phyloP scores from a whole-genome alignment of 441 rosid genomes.

The Jatropha multifida region DNA sequence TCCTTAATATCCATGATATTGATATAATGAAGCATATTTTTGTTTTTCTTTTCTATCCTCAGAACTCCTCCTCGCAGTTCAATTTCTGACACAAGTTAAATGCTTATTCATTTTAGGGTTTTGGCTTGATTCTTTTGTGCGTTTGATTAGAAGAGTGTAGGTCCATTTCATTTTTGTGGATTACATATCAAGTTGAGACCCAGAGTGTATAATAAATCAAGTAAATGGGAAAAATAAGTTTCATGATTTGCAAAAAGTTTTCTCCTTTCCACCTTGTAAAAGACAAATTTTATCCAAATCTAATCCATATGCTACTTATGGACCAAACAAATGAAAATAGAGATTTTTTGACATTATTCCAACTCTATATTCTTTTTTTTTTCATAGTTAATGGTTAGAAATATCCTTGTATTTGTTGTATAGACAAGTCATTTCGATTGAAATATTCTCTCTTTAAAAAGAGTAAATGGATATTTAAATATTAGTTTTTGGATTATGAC shows the following conservation, averaged over 20 bases:
- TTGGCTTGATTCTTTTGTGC: not conserved
- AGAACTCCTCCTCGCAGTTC: no score
- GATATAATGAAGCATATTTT: constrained; percentile 30
- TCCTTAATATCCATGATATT: constrained; percentile 31
- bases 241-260: not conserved
- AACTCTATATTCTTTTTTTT: no score
- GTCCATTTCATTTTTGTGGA: not conserved
- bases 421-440: no score
- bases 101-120: constrained; percentile 7
- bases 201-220: not conserved
- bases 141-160: not conserved
- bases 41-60: constrained; percentile 7
- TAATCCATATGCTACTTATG: no score
- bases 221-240: not conserved
- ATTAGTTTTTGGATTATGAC: constrained; percentile 2
- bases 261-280: not conserved
- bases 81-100: not conserved
- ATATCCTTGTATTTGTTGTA: no score
- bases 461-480: not conserved
- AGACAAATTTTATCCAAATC: no score
- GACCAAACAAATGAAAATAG: no score
- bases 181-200: not conserved
- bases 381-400: no score
- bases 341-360: no score
- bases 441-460: no score